These are phyloP conservation scores for Helotiales sp. DNA, from an alignment of 2,329 filamentous ascomycete genomes.

Conservation along the genomic window DNA sequence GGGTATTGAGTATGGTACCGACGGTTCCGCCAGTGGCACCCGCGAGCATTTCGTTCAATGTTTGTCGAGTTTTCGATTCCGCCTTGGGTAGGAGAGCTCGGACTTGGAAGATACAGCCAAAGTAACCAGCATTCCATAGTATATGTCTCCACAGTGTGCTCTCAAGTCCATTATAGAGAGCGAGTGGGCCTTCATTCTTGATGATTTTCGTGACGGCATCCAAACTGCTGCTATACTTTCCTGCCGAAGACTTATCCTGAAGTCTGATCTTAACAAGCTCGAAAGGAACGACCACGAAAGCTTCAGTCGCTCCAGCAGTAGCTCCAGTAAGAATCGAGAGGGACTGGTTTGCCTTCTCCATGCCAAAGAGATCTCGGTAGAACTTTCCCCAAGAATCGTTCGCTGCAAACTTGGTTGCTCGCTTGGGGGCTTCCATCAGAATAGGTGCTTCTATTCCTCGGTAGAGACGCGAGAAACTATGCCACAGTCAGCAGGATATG, in stretches of 20 bases:
- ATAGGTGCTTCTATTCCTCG: slow-evolving; percentile 95
- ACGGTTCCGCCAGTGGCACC: slow-evolving; percentile 86
- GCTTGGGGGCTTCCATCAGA: slow-evolving; percentile 95
- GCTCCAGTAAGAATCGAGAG: slow-evolving; percentile 93
- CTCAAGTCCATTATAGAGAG: slow-evolving; percentile 95
- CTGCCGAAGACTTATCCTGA: slow-evolving; percentile 90
- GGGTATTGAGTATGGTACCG: slow-evolving; percentile 91
- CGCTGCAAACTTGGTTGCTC: slow-evolving; percentile 97
- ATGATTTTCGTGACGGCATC: slow-evolving; percentile 83
- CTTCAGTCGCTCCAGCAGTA: slow-evolving; percentile 90
- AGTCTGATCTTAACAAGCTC: slow-evolving; percentile 98
- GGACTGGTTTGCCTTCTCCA: slow-evolving; percentile 84
- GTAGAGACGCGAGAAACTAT: slow-evolving; percentile 84
- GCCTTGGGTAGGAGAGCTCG: slow-evolving; percentile 78
- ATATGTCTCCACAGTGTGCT: slow-evolving; percentile 96
- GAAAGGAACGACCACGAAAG: slow-evolving; percentile 96
- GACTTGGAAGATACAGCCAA: slow-evolving; percentile 98
- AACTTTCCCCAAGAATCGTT: slow-evolving; percentile 98
- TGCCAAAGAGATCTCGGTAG: slow-evolving; percentile 84
- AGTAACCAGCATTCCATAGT: slow-evolving; percentile 94
- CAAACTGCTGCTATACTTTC: slow-evolving; percentile 81
- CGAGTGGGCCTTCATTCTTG: slow-evolving; percentile 77
- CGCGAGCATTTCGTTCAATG: slow-evolving; percentile 83
- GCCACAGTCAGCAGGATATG: slow-evolving; percentile 8
- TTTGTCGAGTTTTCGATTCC: slow-evolving; percentile 77